A percentile compares a stretch with the other conserved stretches of the same genome.
phyloP scores from a whole-genome alignment of 1,284 basidiomycete genomes.

The Ceratobasidium theobromae region DNA sequence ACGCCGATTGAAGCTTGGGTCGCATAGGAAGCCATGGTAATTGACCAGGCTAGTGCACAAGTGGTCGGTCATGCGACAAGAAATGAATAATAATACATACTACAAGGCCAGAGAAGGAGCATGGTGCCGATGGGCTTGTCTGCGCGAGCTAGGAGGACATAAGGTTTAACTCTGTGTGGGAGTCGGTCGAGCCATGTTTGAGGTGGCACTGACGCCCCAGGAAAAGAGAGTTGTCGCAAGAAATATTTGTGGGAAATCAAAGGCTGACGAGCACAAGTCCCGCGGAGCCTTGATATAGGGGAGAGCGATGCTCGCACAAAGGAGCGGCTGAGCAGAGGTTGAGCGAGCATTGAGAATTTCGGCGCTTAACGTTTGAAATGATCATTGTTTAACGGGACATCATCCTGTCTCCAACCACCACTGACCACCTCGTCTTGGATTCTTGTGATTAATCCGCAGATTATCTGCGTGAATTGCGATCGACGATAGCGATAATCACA shows the following conservation, averaged over 20 bases:
- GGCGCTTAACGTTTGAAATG: no score
- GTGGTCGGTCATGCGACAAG: neutral
- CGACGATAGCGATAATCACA: no score
- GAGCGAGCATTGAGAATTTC: no score
- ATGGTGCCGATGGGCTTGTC: conserved; percentile 97
- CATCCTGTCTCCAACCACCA: neutral
- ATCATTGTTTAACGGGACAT: neutral
- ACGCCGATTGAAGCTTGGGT: conserved; percentile 62
- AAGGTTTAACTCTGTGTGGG: conserved; percentile 66
- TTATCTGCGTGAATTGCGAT: no score
- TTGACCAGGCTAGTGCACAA: conserved; percentile 77
- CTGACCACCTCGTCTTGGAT: no score
- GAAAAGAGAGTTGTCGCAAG: neutral
- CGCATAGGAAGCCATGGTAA: conserved; percentile 89
- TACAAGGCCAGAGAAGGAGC: conserved; percentile 90
- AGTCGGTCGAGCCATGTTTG: conserved; percentile 66
- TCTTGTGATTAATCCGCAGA: no score
- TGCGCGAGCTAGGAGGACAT: conserved; percentile 81
- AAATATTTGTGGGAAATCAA: neutral
- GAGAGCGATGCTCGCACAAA: no score
- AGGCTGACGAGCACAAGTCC: no score
- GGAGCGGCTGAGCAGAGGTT: no score
- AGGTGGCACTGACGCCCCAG: conserved; percentile 7
- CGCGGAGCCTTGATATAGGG: no score
- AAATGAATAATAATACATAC: conserved; percentile 52